Base-by-base conservation (phyloP, 176 grass and related monocot species). In the Pharus latifolius region DNA sequence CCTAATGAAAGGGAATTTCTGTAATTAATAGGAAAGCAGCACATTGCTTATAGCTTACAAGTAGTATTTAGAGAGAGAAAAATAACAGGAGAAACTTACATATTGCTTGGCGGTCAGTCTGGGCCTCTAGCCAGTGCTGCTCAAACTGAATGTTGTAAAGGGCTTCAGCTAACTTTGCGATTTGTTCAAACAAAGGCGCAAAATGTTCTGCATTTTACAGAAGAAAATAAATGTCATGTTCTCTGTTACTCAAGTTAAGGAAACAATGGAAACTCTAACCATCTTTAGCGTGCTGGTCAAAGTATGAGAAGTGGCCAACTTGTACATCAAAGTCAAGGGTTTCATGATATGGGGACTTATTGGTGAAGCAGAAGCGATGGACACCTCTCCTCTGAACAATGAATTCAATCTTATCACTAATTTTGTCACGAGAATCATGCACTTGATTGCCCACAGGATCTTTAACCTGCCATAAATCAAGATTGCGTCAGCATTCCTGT, bases 101-200 rank as follows among this genome's bases (percentile, higher is more conserved):
- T 73, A 99, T 73, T 24, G 95, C 95, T 90, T 99, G 90, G 15
- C 87, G 90, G 49, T 99, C 95, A 2, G 95, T 99, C 72, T 99
- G 95, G 60, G 90, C 90, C 53, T 88, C 82, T 26, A 91, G 58
- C 95, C 95, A 94, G 42, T 99, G 95, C 49, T 99, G 95, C 78
- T 99, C 95, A 27, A 94, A 99, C 68, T 94, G 90, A 76, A 94
- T 91, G 63, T 84, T 99, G 60, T 88, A 99, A 32, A 99, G 85
- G 44, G 90, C 90, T 35, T 93, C 87, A 73, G 91, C 95, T 56
- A 99, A 68, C 69, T 94, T 99, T 0, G 81, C 76, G 46, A 99
- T 99, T 85, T 99, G 95, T 67, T 99, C 95, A 22, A 94, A 81
- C 43, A 99, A 33, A 60, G 90, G 81, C 11, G 61, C 53, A 73